These are phyloP conservation scores for Mycogone perniciosa DNA, from an alignment of 2,329 filamentous ascomycete species.

Conservation along the genomic window DNA sequence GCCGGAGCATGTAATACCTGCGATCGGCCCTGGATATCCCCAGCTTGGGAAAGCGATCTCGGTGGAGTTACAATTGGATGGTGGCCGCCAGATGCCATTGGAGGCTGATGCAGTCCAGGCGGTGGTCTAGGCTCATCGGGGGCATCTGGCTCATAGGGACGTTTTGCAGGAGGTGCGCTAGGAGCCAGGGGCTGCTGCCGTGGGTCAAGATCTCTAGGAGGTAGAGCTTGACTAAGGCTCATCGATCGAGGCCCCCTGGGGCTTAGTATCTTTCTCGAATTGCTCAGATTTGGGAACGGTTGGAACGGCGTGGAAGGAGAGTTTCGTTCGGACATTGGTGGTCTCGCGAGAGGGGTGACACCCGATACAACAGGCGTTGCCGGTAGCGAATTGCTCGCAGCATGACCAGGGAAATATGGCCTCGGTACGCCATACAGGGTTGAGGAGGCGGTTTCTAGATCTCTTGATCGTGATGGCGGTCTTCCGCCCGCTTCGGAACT, in stretches of 20 bases:
- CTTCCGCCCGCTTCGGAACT: constrained; percentile 14
- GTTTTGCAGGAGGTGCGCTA: constrained; percentile 24
- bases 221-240: constrained; percentile 22
- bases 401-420: constrained; percentile 22
- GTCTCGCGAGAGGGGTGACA: constrained; percentile 22
- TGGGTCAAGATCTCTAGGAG: constrained; percentile 19
- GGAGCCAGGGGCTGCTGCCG: constrained; percentile 18
- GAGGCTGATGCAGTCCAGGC: constrained; percentile 20
- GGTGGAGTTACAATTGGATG: constrained; percentile 21
- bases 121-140: constrained; percentile 23
- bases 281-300: constrained; percentile 23
- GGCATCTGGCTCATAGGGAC: constrained; percentile 25
- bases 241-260: constrained; percentile 25
- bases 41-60: constrained; percentile 33
- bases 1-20: constrained; percentile 14
- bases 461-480: constrained; percentile 15
- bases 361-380: constrained; percentile 25
- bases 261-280: constrained; percentile 26
- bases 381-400: constrained; percentile 28
- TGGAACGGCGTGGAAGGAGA: constrained; percentile 27
- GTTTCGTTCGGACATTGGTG: constrained; percentile 25
- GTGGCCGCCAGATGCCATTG: constrained; percentile 19
- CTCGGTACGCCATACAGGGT: constrained; percentile 19
- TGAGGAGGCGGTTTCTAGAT: constrained; percentile 17
- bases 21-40: constrained; percentile 15